Base-by-base conservation (phyloP, 2,329 filamentous ascomycete species). In the Hortaea sp. region DNA sequence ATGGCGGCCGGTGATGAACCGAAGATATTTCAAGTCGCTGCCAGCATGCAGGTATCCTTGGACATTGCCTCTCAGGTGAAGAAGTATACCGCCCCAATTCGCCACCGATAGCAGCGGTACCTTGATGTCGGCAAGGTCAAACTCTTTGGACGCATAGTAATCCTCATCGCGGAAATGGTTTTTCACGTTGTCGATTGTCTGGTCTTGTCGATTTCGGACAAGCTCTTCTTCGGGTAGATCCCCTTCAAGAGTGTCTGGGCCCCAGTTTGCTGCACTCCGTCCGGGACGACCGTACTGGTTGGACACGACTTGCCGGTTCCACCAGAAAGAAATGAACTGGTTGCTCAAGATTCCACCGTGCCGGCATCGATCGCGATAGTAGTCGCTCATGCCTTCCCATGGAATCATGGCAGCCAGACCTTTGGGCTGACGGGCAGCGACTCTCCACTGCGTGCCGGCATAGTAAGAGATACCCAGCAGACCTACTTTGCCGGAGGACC, bases 1-100 rank as follows among this genome's bases (percentile, higher is more conserved):
- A 51, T 87, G 82, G 0, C 83, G 73, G 1, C 83, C 82, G 0
- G 76, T 80, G 57, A 85, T 82, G 59, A 85, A 78, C 5, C 82
- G 75, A 0, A 86, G 69, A 53, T 82, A 87, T 60, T 86, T 86
- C 50, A 79, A 68, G 48, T 78, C 69, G 0, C 81, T 85, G 0
- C 80, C 79, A 0, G 82, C 81, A 41, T 79, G 71, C 1, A 67
- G 66, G 47, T 75, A 86, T 0, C 82, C 82, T 55, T 82, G 72
- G 6, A 86, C 71, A 52, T 86, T 86, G 2, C 82, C 82, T 6
- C 44, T 29, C 1, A 46, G 39, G 42, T 46, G 44, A 7, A 46
- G 39, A 9, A 46, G 13, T 7, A 46, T 46, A 5, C 44, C 44
- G 2, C 44, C 44, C 44, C 81, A 85, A 60, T 85, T 85, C 0